Evolutionary conservation across 805 yeast species (phyloP).

Genomic region (Jamesozyma rosinii): DNA sequence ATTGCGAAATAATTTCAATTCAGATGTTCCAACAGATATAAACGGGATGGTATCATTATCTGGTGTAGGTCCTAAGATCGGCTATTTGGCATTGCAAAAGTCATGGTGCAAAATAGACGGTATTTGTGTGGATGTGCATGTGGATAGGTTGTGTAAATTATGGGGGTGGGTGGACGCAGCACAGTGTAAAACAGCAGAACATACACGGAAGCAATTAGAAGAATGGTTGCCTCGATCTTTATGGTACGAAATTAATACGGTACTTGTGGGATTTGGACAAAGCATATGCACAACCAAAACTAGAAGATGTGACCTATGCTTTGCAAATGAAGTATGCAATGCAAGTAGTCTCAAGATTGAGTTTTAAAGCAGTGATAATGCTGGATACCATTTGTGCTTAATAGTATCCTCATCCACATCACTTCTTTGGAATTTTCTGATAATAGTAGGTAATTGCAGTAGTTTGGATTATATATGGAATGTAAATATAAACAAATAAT

Average conservation of each 20-base stretch:
- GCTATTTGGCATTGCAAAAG: conserved; percentile 62
- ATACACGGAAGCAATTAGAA: conserved; percentile 57
- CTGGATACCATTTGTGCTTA: no score
- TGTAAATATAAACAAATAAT: background rate
- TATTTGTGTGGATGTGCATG: conserved; percentile 87
- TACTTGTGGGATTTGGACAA: conserved; percentile 89
- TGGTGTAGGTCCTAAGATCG: conserved; percentile 95
- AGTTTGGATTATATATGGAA: no score
- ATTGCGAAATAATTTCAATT: conserved; percentile 39
- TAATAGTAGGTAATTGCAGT: no score
- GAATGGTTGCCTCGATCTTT: conserved; percentile 60
- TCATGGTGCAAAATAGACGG: conserved; percentile 74
- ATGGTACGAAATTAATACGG: conserved; percentile 80
- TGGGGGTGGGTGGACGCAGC: conserved; percentile 61
- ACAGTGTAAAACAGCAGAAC: conserved; percentile 55
- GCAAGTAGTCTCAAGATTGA: no score
- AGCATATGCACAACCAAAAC: conserved; percentile 68
- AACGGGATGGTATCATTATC: conserved; percentile 61
- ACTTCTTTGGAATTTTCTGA: no score
- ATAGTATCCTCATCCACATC: no score
- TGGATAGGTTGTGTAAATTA: conserved; percentile 66
- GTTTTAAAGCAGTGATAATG: no score
- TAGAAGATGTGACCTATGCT: conserved; percentile 63
- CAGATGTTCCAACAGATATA: conserved; percentile 65
- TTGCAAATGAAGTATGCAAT: conserved; percentile 48